Evolutionary conservation across 345 rosid genomes (phyloP).

Genomic region (Ailanthus altissimus): DNA sequence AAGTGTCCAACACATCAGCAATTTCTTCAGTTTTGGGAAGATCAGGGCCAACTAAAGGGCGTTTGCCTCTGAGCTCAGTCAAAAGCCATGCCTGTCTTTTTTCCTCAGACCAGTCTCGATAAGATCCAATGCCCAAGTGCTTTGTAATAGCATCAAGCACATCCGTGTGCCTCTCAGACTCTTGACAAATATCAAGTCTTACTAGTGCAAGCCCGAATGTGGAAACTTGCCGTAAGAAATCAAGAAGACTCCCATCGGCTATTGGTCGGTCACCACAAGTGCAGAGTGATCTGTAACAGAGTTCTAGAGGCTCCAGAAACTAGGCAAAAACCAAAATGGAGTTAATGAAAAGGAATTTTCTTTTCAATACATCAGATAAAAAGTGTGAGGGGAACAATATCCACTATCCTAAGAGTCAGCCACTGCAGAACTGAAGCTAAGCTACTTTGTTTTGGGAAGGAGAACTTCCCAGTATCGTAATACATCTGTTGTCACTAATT

Average conservation of each 20-base stretch:
- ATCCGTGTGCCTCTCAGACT: slow-evolving; percentile 92
- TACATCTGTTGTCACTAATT: not conserved
- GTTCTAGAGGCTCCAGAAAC: slow-evolving; percentile 99
- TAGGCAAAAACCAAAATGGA: slow-evolving; percentile 27
- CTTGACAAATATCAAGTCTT: slow-evolving; percentile 92
- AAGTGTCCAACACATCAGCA: slow-evolving; percentile 81
- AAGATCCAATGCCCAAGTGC: slow-evolving; percentile 78
- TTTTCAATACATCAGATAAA: not conserved
- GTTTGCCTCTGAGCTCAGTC: slow-evolving; percentile 84
- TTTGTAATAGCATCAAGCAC: slow-evolving; percentile 87
- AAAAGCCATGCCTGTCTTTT: slow-evolving; percentile 86
- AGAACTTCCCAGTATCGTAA: not conserved
- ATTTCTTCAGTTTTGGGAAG: slow-evolving; percentile 93
- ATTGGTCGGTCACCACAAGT: slow-evolving; percentile 83
- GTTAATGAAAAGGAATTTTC: not conserved
- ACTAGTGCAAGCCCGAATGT: slow-evolving; percentile 97
- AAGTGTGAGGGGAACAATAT: too few relatives aligned
- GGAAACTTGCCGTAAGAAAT: slow-evolving; percentile 92
- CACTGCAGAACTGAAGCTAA: not conserved
- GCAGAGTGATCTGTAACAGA: slow-evolving; percentile 87
- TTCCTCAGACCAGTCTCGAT: slow-evolving; percentile 88
- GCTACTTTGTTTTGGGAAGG: not conserved
- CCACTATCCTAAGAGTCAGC: not conserved
- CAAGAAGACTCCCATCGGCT: slow-evolving; percentile 97
- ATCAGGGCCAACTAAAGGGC: slow-evolving; percentile 94